These are phyloP conservation scores for Fusarium foetens DNA, from an alignment of 2,329 filamentous ascomycete species.

Conservation along the genomic window DNA sequence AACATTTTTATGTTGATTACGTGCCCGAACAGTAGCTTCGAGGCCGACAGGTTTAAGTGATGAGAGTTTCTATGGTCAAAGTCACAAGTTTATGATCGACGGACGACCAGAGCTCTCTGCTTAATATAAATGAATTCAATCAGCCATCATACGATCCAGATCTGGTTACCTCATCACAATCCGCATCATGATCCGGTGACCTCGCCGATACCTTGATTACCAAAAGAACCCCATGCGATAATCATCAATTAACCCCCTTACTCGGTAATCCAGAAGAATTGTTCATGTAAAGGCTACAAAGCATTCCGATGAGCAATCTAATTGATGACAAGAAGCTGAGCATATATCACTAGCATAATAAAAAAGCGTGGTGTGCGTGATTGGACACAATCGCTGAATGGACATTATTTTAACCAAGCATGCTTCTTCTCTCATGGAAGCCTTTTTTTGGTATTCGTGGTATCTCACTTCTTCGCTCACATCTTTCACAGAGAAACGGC, in stretches of 20 bases:
- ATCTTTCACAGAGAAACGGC: slow-evolving; percentile 44
- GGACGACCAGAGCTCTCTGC: background rate
- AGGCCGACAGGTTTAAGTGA: background rate
- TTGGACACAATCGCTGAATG: slow-evolving; percentile 17
- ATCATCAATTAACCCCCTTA: background rate
- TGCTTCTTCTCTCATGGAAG: slow-evolving; percentile 36
- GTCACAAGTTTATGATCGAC: background rate
- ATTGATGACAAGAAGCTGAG: background rate
- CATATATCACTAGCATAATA: background rate
- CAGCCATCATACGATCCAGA: slow-evolving; percentile 25
- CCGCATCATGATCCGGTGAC: slow-evolving; percentile 14
- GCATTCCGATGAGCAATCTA: background rate
- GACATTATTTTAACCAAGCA: slow-evolving; percentile 40
- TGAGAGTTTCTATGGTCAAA: background rate
- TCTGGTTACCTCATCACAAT: background rate
- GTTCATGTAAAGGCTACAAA: background rate
- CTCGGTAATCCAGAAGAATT: background rate
- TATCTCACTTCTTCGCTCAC: slow-evolving; percentile 45
- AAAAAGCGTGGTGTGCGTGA: background rate
- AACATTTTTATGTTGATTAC: slow-evolving; percentile 17
- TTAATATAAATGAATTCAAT: background rate
- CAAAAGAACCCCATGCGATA: background rate
- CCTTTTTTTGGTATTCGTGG: slow-evolving; percentile 39
- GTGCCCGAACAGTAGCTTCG: background rate
- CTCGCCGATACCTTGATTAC: background rate